Base-by-base conservation (phyloP, 768 basidiomycete species). In the Podaxis sp. region DNA sequence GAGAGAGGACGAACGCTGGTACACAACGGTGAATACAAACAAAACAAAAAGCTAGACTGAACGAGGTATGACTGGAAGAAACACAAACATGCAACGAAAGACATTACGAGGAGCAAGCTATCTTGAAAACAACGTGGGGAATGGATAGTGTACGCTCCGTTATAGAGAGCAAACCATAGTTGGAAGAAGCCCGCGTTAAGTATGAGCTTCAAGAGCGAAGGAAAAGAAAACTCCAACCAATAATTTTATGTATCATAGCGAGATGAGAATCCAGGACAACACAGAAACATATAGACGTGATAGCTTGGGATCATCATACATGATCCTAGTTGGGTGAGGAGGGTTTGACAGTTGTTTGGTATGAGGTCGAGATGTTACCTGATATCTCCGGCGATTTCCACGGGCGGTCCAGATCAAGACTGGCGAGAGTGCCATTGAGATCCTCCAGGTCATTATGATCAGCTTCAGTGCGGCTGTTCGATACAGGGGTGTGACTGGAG, bases 391-490 rank as follows among this genome's bases (percentile, higher is more conserved):
- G 58, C 17, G 69, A 58, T 65, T 69, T 73, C 72, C 73, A 73
- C 13, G 73, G 68, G 6, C 73, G 72, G 68, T 87, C 88, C 61
- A 93, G 75, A 65, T 91, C 82, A 15, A 93, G 82, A 71, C 86
- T 90, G 37, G 91, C 89, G 41, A 93, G 79, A 29, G 87, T 90
- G 22, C 88, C 87, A 67, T 90, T 92, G 57, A 93, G 73, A 72
- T 91, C 90, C 41, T 84, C 83, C 66, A 93, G 52, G 15, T 60
- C 59, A n/a, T 60, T 81, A 33, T 71, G 55, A 63, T 88, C 86
- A 17, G 80, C 77, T 54, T 84, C 84, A 63, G 75, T 70, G 36
- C 61, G 64, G n/a, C 71, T 69, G 11, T 63, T 55, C 66, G 55
- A 67, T 70, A 52, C 66, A 66, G 55, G 64, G 40, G 51, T 72